Evolutionary conservation across 441 rosid species (phyloP), one percentile per base, ranked within the genome.

Genomic region (Macaranga tanarius): DNA sequence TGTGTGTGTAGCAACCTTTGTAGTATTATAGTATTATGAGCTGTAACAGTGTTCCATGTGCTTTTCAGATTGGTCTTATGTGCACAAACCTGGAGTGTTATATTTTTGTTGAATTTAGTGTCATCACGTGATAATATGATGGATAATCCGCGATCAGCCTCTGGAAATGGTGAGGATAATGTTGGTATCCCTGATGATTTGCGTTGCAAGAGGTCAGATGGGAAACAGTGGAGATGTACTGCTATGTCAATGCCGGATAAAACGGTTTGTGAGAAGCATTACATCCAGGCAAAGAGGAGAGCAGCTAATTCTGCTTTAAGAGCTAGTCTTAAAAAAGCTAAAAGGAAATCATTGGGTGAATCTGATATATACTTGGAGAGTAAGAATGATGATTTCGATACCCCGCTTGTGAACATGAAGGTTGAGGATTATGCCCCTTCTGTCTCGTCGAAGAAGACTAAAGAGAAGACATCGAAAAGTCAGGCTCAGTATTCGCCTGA

Each of bases 211-310:
- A 92, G 98, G 81, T 92, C 99, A 0, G 97, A 95, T 68, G 98
- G 99, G 74, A 95, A 95, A 71, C 99, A 92, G 59, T 95, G 97
- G 99, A 88, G 99, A 81, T 95, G 99, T 81, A 95, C 97, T 69
- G 97, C 99, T 63, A 86, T 83, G 92, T 92, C 96, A 68, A 95
- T 95, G 98, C 97, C 97, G 0, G 99, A 92, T 76, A 95, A 95
- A 83, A 93, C 99, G 0, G 98, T 92, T 4, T 95, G 99, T 10
- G 98, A 95, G 84, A 95, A 95, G 78, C 99, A 95, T 67, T 95
- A 90, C 77, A 85, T 88, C 40, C 99, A 95, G 82, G 98, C 97
- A 0, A 95, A 95, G 84, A 90, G 71, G 77, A 87, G 99, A 75
- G 99, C 99, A 5, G 99, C 99, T 55, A 95, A 82, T 84, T 95